Conservation (phyloP, 306 rosid genomes). For the Acacia crassicarpa region DNA sequence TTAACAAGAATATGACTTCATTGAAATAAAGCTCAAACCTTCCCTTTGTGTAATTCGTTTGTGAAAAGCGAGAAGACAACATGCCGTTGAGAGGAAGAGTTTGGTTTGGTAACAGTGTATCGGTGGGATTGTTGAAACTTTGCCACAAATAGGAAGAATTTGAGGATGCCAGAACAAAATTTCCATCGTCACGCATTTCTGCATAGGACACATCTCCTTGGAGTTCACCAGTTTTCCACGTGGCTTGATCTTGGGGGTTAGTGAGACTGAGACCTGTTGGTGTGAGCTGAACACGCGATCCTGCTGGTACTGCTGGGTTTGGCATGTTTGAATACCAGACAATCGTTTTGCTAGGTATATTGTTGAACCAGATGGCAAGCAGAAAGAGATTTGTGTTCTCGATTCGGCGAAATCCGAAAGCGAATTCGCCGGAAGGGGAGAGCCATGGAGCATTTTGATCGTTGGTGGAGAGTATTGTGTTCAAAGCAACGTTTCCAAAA, state of each 20-base stretch:
- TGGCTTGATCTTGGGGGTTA: slow-evolving; percentile 16
- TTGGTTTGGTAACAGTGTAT: slow-evolving; percentile 62
- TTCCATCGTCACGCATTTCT: slow-evolving; percentile 51
- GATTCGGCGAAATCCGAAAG: slow-evolving; percentile 50
- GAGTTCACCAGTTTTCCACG: slow-evolving; percentile 27
- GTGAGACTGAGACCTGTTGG: slow-evolving; percentile 32
- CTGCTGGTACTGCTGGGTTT: slow-evolving; percentile 27
- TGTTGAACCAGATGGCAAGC: slow-evolving; percentile 55
- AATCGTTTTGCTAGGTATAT: slow-evolving; percentile 39
- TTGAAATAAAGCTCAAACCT: slow-evolving; percentile 45
- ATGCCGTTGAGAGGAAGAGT: background rate
- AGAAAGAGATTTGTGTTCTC: slow-evolving; percentile 19
- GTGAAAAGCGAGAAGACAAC: slow-evolving; percentile 36
- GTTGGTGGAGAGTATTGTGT: slow-evolving; percentile 26
- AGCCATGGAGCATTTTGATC: slow-evolving; percentile 22
- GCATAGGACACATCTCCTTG: slow-evolving; percentile 27
- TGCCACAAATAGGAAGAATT: slow-evolving; percentile 41
- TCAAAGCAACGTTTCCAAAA: background rate
- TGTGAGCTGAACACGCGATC: slow-evolving; percentile 39
- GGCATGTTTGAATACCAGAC: slow-evolving; percentile 41
- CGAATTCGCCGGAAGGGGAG: slow-evolving; percentile 45
- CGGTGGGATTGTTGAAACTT: slow-evolving; percentile 60
- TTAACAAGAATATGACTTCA: slow-evolving; percentile 25
- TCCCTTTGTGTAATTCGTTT: slow-evolving; percentile 49
- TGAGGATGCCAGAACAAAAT: slow-evolving; percentile 41